Conservation (phyloP, 306 rosid genomes). For the Fragaria ananassa region DNA sequence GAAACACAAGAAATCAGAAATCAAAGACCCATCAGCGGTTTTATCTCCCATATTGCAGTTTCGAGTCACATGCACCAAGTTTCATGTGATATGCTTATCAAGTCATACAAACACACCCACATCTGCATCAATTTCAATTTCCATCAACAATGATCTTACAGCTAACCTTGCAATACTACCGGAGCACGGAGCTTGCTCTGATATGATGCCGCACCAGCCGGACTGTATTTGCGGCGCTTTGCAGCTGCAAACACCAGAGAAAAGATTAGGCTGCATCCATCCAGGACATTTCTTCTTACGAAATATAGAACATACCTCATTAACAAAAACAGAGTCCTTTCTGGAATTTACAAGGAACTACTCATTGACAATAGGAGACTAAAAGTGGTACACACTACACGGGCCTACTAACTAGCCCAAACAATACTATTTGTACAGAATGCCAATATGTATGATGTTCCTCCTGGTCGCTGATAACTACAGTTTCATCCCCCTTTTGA, state of each 20-base stretch:
- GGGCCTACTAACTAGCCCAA: background rate
- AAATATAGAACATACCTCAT: background rate
- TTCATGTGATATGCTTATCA: background rate
- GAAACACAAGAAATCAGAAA: conserved; percentile 7
- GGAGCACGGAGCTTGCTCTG: background rate
- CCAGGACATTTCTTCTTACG: background rate
- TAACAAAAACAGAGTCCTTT: background rate
- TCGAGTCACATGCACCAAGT: conserved; percentile 26
- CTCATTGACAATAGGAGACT: background rate
- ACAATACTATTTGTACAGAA: background rate
- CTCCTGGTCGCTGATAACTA: background rate
- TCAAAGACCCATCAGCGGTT: conserved; percentile 32
- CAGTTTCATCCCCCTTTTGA: background rate
- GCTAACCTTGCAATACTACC: background rate
- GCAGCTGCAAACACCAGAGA: background rate
- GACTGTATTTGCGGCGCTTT: background rate
- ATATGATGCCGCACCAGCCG: background rate
- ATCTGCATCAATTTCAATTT: background rate
- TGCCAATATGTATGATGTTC: background rate
- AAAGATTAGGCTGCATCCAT: background rate
- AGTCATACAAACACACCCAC: background rate
- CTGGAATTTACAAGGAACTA: conserved; percentile 1
- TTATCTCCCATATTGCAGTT: conserved; percentile 25
- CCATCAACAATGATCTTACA: background rate
- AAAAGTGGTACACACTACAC: background rate